These are phyloP conservation scores for Leishmania major DNA, from an alignment of 208 protist species.

Conservation along the genomic window DNA sequence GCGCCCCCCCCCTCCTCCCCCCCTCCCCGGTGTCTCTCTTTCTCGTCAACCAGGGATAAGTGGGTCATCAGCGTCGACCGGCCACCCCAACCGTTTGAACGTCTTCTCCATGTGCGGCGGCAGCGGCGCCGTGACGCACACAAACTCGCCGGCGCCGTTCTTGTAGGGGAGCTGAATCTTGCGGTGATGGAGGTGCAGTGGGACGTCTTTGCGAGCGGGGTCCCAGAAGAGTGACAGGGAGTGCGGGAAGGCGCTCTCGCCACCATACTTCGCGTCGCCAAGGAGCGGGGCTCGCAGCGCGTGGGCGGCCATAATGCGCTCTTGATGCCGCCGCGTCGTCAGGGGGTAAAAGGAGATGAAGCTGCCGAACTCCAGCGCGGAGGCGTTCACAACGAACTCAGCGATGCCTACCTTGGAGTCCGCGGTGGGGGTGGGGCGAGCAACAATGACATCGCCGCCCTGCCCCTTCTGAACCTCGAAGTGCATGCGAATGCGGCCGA, in stretches of 20 bases:
- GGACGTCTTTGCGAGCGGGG: conserved; percentile 74
- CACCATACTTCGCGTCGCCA: conserved; percentile 93
- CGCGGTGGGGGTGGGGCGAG: conserved; percentile 73
- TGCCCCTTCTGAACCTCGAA: conserved; percentile 83
- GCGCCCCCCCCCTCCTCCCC: background rate
- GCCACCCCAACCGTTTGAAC: conserved; percentile 89
- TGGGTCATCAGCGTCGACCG: conserved; percentile 83
- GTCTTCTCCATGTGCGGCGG: conserved; percentile 91
- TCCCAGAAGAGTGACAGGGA: conserved; percentile 87
- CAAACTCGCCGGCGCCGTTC: conserved; percentile 77
- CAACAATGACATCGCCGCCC: conserved; percentile 80
- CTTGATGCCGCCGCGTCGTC: conserved; percentile 87
- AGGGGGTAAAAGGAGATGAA: conserved; percentile 93
- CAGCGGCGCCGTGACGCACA: conserved; percentile 87
- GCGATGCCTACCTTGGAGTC: conserved; percentile 83
- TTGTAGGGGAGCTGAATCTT: conserved; percentile 94
- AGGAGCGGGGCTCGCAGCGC: conserved; percentile 87
- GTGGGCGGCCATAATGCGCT: conserved; percentile 92
- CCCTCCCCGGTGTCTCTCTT: background rate
- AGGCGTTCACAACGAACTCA: conserved; percentile 92
- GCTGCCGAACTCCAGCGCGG: conserved; percentile 82
- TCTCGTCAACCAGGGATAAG: conserved; percentile 80
- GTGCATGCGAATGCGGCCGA: conserved; percentile 92
- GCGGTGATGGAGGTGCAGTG: conserved; percentile 87
- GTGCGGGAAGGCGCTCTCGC: conserved; percentile 85